Base-by-base conservation (phyloP, 2,329 filamentous ascomycete genomes). In the Exophiala calicioides region DNA sequence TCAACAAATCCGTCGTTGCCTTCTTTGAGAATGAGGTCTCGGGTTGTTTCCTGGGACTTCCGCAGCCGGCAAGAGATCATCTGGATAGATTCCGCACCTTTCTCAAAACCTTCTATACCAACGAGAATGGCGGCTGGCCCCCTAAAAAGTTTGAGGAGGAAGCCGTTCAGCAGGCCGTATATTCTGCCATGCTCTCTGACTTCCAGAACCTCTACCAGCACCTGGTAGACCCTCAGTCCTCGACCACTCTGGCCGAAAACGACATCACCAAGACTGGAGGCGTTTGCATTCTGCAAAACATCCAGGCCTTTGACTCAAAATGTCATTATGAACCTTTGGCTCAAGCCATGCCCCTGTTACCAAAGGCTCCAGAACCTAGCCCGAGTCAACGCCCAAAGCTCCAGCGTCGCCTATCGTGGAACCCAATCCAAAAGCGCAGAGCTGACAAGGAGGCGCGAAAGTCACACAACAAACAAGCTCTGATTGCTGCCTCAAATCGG, bases 21-120 rank as follows among this genome's bases (percentile, higher is more conserved):
- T 89, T 93, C 60, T 75, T 90, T 5, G 79, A 84, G 36, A 78
- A 86, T 20, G 86, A 90, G 50, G 69, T 90, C 3, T 85, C 82
- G 0, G 75, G 84, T 36, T 68, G 80, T 1, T 70, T 83, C 42
- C 68, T 89, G n/a, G 84, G 84, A 2, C 72, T 90, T 1, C 72
- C 81, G 1, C 65, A 73, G 1, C 78, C 75, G 1, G 77, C 80
- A 3, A 73, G 82, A 53, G 74, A 78, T 3, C 87, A 93, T 58
- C 75, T 91, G 1, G 82, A 89, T 52, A 78, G 79, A 1, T 91
- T 91, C 62, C 76, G 86, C 35, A 76, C 78, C 6, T 86, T 88
- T 53, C 65, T 93, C 1, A 73, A 83, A 19, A 72, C 74, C 0
- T 85, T 82, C 58, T 90, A 89, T 60, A 71, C 80, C 1, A 73